Evolutionary conservation across 108 stramenopile genomes (phyloP).

Genomic region (Aurantiochytrium sp.): DNA sequence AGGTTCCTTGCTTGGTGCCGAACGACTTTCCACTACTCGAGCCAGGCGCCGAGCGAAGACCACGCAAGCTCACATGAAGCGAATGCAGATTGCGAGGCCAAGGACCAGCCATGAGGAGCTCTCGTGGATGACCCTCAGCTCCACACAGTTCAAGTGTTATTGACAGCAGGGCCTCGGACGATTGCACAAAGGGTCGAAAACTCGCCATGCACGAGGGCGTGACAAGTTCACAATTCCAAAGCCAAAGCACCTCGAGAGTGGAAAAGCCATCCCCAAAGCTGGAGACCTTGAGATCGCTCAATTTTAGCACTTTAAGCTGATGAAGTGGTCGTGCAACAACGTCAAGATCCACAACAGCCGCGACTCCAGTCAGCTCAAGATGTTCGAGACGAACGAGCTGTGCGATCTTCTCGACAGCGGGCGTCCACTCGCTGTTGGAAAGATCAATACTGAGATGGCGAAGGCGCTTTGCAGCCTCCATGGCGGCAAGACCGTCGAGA

Average conservation of each 20-base stretch:
- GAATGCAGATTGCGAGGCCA: not conserved
- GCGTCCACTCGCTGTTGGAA: not conserved
- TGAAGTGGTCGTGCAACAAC: not conserved
- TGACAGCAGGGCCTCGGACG: not conserved
- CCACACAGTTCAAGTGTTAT: not conserved
- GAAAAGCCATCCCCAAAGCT: not conserved
- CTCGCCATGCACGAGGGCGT: not conserved
- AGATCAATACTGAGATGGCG: too few relatives aligned
- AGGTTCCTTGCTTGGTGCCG: not conserved
- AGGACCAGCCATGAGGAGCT: not conserved
- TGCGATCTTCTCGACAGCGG: not conserved
- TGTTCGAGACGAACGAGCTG: not conserved
- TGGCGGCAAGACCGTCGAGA: too few relatives aligned
- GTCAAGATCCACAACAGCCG: not conserved
- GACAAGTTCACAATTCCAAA: not conserved
- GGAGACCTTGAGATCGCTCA: not conserved
- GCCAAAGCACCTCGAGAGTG: not conserved
- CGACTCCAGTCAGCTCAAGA: not conserved
- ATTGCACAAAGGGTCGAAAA: not conserved
- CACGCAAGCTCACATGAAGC: too few relatives aligned
- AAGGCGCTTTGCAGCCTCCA: too few relatives aligned
- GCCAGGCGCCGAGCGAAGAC: not conserved
- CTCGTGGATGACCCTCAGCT: not conserved
- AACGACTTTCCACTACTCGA: not conserved
- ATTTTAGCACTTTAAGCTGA: not conserved